These are phyloP conservation scores for Grosmannia serpens DNA, from an alignment of 2,329 filamentous ascomycete species.

Conservation along the genomic window DNA sequence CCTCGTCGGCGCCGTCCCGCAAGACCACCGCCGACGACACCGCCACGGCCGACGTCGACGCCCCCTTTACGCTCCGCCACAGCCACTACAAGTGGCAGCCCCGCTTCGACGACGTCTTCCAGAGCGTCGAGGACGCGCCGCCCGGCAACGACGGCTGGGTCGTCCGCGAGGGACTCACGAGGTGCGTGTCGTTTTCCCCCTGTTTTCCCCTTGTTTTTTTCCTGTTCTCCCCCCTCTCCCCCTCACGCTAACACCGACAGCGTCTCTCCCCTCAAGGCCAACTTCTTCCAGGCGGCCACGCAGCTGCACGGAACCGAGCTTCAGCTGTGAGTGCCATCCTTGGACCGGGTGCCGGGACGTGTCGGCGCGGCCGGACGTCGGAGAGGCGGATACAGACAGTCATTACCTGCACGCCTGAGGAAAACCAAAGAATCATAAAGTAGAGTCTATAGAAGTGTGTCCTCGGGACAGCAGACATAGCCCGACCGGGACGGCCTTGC, in stretches of 20 bases:
- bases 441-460: background rate
- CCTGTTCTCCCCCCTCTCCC: background rate
- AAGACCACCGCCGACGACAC: background rate
- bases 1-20: conserved; percentile 3
- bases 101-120: conserved; percentile 73
- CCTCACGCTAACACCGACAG: conserved; percentile 29
- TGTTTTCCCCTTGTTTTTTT: background rate
- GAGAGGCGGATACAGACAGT: background rate
- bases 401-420: background rate
- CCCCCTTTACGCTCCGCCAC: conserved; percentile 42
- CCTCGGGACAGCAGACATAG: background rate
- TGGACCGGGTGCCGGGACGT: too few species aligned
- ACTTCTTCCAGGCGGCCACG: conserved; percentile 69
- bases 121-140: conserved; percentile 66
- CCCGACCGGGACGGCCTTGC: background rate
- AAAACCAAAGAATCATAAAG: background rate
- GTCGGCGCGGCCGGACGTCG: background rate
- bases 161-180: conserved; percentile 77
- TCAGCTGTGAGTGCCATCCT: conserved; percentile 56
- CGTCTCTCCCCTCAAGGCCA: conserved; percentile 81
- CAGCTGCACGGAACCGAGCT: conserved; percentile 59
- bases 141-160: conserved; percentile 91
- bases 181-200: conserved; percentile 32
- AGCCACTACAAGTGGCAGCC: conserved; percentile 95
- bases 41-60: conserved; percentile 13